These are phyloP conservation scores for Kazachstania kunashirensis DNA, from an alignment of 805 yeast species.

Conservation along the genomic window DNA sequence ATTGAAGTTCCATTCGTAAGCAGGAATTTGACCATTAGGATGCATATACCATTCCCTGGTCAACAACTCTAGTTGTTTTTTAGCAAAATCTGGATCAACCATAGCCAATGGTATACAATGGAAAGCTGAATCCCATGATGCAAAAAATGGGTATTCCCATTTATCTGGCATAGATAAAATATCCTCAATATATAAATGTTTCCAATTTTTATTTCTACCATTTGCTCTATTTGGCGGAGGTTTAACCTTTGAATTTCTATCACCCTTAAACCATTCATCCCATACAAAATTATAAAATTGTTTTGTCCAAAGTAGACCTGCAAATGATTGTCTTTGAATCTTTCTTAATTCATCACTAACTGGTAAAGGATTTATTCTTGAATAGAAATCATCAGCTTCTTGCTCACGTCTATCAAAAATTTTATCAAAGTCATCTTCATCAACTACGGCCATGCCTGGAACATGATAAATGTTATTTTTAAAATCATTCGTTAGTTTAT, in stretches of 20 bases:
- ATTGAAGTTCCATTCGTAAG: constrained; percentile 91
- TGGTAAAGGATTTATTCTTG: constrained; percentile 81
- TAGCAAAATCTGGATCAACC: constrained; percentile 89
- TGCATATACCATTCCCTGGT: constrained; percentile 97
- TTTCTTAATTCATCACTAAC: constrained; percentile 69
- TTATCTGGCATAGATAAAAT: constrained; percentile 85
- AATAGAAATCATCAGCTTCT: constrained; percentile 89
- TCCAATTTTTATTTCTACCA: constrained; percentile 84
- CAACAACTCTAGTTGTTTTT: constrained; percentile 73
- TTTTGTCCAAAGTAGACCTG: constrained; percentile 88
- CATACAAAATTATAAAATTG: constrained; percentile 84
- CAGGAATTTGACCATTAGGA: constrained; percentile 93
- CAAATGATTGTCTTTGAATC: constrained; percentile 88
- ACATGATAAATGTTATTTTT: constrained; percentile 23
- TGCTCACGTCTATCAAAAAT: constrained; percentile 61
- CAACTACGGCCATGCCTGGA: constrained; percentile 38
- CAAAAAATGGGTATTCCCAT: constrained; percentile 94
- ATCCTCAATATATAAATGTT: constrained; percentile 80
- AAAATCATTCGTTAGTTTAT: constrained; percentile 45
- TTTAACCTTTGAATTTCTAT: constrained; percentile 58
- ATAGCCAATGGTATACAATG: constrained; percentile 88
- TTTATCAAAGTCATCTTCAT: constrained; percentile 67
- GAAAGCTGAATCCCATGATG: constrained; percentile 96
- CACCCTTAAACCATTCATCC: constrained; percentile 82
- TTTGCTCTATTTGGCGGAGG: constrained; percentile 77